Base-by-base conservation (phyloP, 768 basidiomycete genomes). In the Candolleomyces efflorescens region DNA sequence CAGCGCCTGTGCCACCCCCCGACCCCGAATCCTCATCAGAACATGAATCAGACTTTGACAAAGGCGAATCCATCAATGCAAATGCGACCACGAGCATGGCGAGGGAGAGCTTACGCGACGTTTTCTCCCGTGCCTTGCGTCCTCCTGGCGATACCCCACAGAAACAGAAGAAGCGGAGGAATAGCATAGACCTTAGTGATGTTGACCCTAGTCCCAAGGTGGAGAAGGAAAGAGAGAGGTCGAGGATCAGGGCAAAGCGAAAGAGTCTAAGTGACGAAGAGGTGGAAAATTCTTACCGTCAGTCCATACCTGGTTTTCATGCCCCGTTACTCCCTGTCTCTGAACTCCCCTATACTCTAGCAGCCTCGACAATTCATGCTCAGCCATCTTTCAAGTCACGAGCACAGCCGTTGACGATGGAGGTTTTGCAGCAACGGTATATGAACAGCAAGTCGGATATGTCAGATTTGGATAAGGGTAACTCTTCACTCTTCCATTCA, bases 181-280 rank as follows among this genome's bases (percentile, higher is more conserved):
- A 85, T 62, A 88, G 84, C 65, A 75, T 85, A 49, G 83, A 83
- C 63, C 65, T 69, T 6, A 85, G 85, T 63, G 84, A 85, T 54
- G 79, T 82, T 41, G 85, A 87, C 54, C 73, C 75, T 13, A 83
- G 75, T 48, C 82, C 85, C 1, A 71, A 74, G 64, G 68, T 78
- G 41, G 65, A 71, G 43, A 69, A 68, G 57, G 76, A 78, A 55
- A 70, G 75, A 57, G 76, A 78, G 56, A 70, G 75, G 58, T 68
- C 70, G 22, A 73, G 69, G 55, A 73, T 70, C 59, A 84, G 78
- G 68, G 78, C 75, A 10, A 82, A 84, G 59, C 76, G 82, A 38
- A 77, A 73, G 62, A 89, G 84, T 64, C 59, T 84, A 62, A 88
- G 86, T 63, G 88, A 89, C 62, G 87, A 89, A 64, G 88, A 89